phyloP scores from a whole-genome alignment of 805 yeast genomes.

The Metschnikowia kofuensis region DNA sequence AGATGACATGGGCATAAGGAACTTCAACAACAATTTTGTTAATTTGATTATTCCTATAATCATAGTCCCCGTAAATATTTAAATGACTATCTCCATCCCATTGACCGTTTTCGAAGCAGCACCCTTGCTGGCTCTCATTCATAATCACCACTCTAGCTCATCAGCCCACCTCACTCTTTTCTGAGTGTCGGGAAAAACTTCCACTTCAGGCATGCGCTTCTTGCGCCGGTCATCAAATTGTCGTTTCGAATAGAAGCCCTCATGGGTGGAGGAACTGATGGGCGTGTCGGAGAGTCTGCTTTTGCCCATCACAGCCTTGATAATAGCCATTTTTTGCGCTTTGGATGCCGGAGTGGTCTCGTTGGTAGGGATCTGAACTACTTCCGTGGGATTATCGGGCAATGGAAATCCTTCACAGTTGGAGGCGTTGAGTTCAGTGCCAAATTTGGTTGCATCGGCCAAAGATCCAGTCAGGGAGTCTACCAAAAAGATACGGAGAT shows the following conservation, averaged over 20 bases:
- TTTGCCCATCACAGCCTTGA: slow-evolving; percentile 30
- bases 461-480: slow-evolving; percentile 60
- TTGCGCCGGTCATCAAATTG: slow-evolving; percentile 25
- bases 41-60: too few species aligned
- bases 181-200: slow-evolving; percentile 12
- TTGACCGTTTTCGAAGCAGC: background rate
- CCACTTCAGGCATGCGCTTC: slow-evolving; percentile 17
- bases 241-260: slow-evolving; percentile 29
- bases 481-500: slow-evolving; percentile 46
- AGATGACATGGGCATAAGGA: too few species aligned
- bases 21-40: too few species aligned
- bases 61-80: too few species aligned
- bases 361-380: slow-evolving; percentile 57
- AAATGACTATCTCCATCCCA: background rate
- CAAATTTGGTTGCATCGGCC: slow-evolving; percentile 65
- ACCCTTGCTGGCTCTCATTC: background rate
- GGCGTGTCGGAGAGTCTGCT: background rate
- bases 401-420: slow-evolving; percentile 61
- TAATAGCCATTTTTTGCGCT: slow-evolving; percentile 39
- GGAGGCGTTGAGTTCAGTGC: slow-evolving; percentile 63
- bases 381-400: slow-evolving; percentile 55
- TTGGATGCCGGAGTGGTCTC: slow-evolving; percentile 12
- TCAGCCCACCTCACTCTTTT: slow-evolving; percentile 32
- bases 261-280: background rate
- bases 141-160: slow-evolving; percentile 33